Base-by-base conservation (phyloP, 73 alveolate species). In the Diophrys appendiculata region DNA sequence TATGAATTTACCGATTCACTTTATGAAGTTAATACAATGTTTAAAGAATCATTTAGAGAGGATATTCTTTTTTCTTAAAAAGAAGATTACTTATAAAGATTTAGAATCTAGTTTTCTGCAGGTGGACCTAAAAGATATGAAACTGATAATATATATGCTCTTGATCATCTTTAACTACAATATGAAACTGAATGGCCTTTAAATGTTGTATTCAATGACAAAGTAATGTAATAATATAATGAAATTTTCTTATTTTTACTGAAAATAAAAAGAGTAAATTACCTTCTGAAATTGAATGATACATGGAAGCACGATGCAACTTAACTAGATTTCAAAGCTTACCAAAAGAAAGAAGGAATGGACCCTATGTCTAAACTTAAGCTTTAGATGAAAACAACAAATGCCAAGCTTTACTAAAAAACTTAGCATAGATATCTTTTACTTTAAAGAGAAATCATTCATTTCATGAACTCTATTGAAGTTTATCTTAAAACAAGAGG, bases 141-240 rank as follows among this genome's bases (percentile, higher is more conserved):
- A 0, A 32, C 43, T 33, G 11, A 54, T 14, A 30, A 75, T 14
- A 54, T 84, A 1, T 33, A 26, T 33, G 80, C 81, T 29, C 52
- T 84, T 23, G 92, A 84, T 67, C 82, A 77, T 69, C 8, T 84
- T 25, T 22, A 18, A 31, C 30, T 84, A 18, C 11, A 26, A 23
- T 84, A 52, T 65, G 33, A 76, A 25, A 84, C 87, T 29, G 84
- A 84, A 52, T 76, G 92, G 92, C 88, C 88, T 11, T 33, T 84
- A 22, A 78, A 77, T 30, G 69, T 84, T 27, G 71, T 84, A 1
- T 56, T 84, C 23, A 83, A 84, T 33, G 65, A 77, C 8, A 55
- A 68, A 0, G 52, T 83, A 14, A 69, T 77, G 56, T 65, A 29
- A 13, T 23, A 84, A 13, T 84, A 84, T 30, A 84, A 84, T 35